Evolutionary conservation across 169 alveolate genomes (phyloP).

Genomic region (Plasmodium relictum): DNA sequence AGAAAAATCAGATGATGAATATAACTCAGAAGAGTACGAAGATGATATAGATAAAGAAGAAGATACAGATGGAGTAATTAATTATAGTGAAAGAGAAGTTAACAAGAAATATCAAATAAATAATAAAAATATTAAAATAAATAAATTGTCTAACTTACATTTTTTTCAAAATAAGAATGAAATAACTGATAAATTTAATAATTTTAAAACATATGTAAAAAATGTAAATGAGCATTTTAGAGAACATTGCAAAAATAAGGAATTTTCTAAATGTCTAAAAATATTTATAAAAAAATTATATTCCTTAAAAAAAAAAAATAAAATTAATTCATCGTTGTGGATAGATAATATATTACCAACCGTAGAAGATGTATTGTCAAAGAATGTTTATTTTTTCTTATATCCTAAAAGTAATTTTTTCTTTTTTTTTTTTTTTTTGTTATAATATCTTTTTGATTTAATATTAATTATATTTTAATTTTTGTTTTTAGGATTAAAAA

Average conservation of each 20-base stretch:
- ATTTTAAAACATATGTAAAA: conserved; percentile 30
- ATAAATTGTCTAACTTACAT: background rate
- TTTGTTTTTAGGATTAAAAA: conserved; percentile 11
- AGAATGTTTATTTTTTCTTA: conserved; percentile 29
- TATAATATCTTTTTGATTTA: too few species aligned
- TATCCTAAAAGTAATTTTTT: conserved; percentile 31
- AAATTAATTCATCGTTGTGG: conserved; percentile 34
- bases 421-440: too few species aligned
- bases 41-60: conserved; percentile 9
- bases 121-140: conserved; percentile 1
- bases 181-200: conserved; percentile 7
- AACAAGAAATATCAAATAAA: background rate
- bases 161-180: conserved; percentile 15
- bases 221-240: conserved; percentile 50
- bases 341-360: conserved; percentile 34
- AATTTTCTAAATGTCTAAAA: conserved; percentile 15
- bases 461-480: background rate
- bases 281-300: conserved; percentile 15
- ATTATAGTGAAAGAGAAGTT: conserved; percentile 7
- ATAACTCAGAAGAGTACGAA: background rate
- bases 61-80: background rate
- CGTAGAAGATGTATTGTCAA: conserved; percentile 28
- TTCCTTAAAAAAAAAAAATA: conserved; percentile 31
- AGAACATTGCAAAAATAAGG: conserved; percentile 50
- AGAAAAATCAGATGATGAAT: conserved; percentile 6